Evolutionary conservation across 306 rosid species (phyloP).

Genomic region (Acacia crassicarpa): DNA sequence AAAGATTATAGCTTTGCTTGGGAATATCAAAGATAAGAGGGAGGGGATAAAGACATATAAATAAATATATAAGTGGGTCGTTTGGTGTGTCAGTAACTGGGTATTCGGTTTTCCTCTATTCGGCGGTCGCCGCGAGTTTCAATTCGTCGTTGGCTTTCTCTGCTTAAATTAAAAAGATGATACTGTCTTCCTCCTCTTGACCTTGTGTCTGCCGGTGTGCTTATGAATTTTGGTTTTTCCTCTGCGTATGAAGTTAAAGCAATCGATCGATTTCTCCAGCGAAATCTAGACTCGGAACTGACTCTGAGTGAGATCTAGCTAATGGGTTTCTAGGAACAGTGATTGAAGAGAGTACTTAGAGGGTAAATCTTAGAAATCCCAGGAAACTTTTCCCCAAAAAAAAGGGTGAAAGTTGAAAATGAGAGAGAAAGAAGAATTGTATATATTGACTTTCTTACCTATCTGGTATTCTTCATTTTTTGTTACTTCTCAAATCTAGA

Average conservation of each 20-base stretch:
- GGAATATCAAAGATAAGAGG: not conserved
- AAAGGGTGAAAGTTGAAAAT: too few relatives aligned
- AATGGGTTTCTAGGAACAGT: conserved; percentile 36
- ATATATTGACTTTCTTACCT: too few relatives aligned
- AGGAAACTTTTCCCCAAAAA: conserved; percentile 20
- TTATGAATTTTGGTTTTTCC: too few relatives aligned
- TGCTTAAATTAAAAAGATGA: too few relatives aligned
- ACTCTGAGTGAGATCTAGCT: conserved; percentile 26
- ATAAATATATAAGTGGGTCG: not conserved
- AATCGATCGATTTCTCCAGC: not conserved
- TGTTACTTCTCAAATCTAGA: not conserved
- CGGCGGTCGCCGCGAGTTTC: too few relatives aligned
- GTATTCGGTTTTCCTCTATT: not conserved
- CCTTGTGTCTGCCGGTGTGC: too few relatives aligned
- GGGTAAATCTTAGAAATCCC: conserved; percentile 33
- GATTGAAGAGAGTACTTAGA: not conserved
- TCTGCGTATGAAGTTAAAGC: not conserved
- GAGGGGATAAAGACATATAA: not conserved
- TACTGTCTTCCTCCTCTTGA: too few relatives aligned
- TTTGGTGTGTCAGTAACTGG: not conserved
- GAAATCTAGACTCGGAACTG: conserved; percentile 20
- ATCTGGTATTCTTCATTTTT: not conserved
- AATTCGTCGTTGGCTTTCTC: too few relatives aligned
- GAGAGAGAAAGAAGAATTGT: not conserved
- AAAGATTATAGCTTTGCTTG: not conserved